Conservation (phyloP, 2,329 filamentous ascomycete species). For the Pestalotiopsis fici region DNA sequence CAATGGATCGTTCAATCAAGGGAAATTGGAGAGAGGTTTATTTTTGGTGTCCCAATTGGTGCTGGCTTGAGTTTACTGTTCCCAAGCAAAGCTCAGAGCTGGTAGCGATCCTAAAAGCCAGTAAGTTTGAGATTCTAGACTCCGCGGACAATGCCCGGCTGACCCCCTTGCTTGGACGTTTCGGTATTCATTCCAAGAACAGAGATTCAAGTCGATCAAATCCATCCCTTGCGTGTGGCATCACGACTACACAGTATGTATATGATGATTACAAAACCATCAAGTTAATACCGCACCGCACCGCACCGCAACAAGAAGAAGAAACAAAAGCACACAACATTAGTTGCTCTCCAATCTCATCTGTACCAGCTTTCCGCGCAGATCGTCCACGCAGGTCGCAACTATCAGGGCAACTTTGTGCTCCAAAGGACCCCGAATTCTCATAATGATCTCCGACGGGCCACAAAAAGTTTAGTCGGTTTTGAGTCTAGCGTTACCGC, state of each 20-base stretch:
- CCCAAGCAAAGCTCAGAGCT: background rate
- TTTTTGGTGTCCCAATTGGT: background rate
- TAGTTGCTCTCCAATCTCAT: background rate
- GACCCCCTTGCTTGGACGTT: background rate
- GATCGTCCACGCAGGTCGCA: background rate
- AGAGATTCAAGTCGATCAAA: background rate
- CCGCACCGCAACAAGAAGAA: background rate
- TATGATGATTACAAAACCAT: background rate
- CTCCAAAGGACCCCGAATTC: background rate
- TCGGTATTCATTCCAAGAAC: background rate
- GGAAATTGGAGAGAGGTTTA: background rate
- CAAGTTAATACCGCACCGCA: too few relatives aligned
- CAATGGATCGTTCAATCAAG: background rate
- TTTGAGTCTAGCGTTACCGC: conserved; percentile 1
- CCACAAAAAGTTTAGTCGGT: background rate
- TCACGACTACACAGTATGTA: background rate
- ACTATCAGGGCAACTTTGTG: background rate
- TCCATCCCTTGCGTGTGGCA: background rate
- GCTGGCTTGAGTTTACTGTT: background rate
- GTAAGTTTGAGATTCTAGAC: background rate
- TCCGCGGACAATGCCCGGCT: background rate
- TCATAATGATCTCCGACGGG: background rate
- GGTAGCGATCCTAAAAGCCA: background rate
- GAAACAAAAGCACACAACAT: background rate
- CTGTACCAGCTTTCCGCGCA: background rate